Base-by-base conservation (phyloP, 2,329 filamentous ascomycete species). In the Fusarium odoratissimum region DNA sequence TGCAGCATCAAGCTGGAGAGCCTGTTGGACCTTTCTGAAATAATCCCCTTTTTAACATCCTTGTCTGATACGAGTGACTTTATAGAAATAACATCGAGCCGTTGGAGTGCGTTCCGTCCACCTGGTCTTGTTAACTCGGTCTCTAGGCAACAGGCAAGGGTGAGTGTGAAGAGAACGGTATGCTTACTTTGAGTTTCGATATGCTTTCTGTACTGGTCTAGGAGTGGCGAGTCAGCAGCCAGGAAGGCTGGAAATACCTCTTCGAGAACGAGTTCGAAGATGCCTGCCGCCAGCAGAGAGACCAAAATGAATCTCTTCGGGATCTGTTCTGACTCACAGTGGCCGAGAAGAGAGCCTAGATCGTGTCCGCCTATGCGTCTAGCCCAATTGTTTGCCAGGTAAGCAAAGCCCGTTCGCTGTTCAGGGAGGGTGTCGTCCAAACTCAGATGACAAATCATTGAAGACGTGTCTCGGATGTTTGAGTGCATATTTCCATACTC, bases 31-130 rank as follows among this genome's bases (percentile, higher is more conserved):
- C 0, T 35, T 25, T 35, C 31, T 0, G n/a, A 10, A 3, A 51
- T 1, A 2, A 35, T 25, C 11, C 5, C 1, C 0, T 10, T 7
- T 1, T 25, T 25, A 1, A 13, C 1, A 0, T 35, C 2, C 2
- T 49, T 23, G 30, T 0, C 3, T 0, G n/a, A 35, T 1, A 51
- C 6, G 5, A 51, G n/a, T 5, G 48, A 35, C 11, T 21, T 51
- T 6, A 35, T 21, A 0, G n/a, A 35, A 14, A 51, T 11, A 0
- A 35, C 0, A 3, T 51, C 48, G 3, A 51, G 16, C 6, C 8
- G 48, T 0, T 25, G 31, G n/a, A 51, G 48, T 2, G 17, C n/a
- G 0, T 16, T 8, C n/a, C 31, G 6, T 6, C 48, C 17, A 4
- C 12, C 31, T 51, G 0, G 16, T 14, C 3, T 9, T 2, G 5